Conservation (phyloP, 2,329 filamentous ascomycete genomes). For the Botrytis deweyae region DNA sequence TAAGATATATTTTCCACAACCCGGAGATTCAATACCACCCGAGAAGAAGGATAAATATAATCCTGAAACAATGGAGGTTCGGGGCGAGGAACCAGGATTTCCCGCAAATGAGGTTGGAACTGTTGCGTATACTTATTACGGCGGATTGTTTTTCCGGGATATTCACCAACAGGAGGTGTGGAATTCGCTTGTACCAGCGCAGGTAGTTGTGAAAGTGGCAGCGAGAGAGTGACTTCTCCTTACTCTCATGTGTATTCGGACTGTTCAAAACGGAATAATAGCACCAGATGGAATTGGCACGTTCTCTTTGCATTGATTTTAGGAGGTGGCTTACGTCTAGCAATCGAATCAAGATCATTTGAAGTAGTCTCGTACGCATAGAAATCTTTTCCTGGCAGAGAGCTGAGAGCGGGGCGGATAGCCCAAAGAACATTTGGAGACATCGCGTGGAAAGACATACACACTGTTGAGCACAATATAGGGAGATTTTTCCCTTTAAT, state of each 20-base stretch:
- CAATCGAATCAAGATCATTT: neutral
- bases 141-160: neutral
- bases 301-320: too few species aligned
- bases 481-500: neutral
- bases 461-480: rapidly evolving
- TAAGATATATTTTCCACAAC: neutral
- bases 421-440: neutral
- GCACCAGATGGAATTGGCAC: too few species aligned
- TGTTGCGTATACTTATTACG: neutral
- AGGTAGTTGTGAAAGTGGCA: rapidly evolving
- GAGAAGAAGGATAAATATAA: too few species aligned
- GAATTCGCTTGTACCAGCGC: neutral
- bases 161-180: neutral
- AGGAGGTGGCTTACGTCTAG: neutral
- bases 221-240: too few species aligned
- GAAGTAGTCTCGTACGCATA: neutral
- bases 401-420: neutral
- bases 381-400: neutral
- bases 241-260: too few species aligned
- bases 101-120: neutral
- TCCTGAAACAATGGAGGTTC: too few species aligned
- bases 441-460: too few species aligned
- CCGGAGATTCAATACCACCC: neutral
- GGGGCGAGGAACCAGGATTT: neutral
- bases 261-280: too few species aligned